Evolutionary conservation across 1,284 basidiomycete genomes (phyloP), one percentile per base, ranked within the genome.

Genomic region (Pyrrhoderma lamaoense): DNA sequence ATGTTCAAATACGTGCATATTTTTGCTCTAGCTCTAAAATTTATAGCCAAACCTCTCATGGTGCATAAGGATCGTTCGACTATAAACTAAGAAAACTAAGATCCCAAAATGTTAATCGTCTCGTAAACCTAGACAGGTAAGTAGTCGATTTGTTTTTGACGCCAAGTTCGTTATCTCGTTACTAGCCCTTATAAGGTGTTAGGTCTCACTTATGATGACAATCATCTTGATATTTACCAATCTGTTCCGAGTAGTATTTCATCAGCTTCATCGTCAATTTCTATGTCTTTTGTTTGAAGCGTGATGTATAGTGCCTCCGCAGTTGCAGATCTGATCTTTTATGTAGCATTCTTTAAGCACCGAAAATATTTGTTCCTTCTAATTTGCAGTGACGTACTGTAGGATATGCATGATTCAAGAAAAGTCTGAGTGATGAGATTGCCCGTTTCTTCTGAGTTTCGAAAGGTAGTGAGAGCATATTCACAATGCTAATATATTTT

Each of bases 301-400:
- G 77, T 72, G 23, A 89, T 68, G 62, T 91, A 95, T 0, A 94
- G 63, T 56, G 85, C 78, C 64, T 95, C 93, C 1, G 89, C 88
- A 0, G 88, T 80, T 52, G 84, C 79, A 5, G 81, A 72, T 45
- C 92, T 81, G 45, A 93, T 72, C 89, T 93, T 61, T 8, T 40
- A 37, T 13, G 23, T 18, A n/a, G 37, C 34, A n/a, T 42, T 9
- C n/a, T n/a, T 49, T n/a, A n/a, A n/a, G n/a, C n/a, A n/a, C n/a
- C n/a, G n/a, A n/a, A n/a, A n/a, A n/a, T n/a, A n/a, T n/a, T n/a
- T n/a, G n/a, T n/a, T 25, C 31, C 27, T 16, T 2, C 23, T 18
- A 18, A 23, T 46, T 35, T 18, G 2, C 21, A 52, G 21, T 13
- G 14, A 65, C 72, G 63, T 58, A 92, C 91, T 67, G 76, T 82